Evolutionary conservation across 768 basidiomycete genomes (phyloP).

Genomic region (Serendipita vermifera): DNA sequence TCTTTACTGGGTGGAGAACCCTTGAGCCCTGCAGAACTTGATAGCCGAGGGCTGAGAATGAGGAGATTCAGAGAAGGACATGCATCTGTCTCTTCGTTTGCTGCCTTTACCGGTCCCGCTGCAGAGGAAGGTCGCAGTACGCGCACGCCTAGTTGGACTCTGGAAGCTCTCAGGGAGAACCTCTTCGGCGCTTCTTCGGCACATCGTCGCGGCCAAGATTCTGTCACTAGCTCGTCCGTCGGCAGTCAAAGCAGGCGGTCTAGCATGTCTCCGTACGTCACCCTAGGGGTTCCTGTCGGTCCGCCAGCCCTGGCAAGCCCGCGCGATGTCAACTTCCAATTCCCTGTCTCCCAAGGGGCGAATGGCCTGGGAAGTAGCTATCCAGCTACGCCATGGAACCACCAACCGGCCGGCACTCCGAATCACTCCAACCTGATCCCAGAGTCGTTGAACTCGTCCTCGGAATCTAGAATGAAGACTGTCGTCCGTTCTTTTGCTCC

Average conservation of each 20-base stretch:
- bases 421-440: too few species aligned
- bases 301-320: conserved; percentile 6
- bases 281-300: neutral
- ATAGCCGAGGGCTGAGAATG: neutral
- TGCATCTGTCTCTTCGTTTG: conserved; percentile 1
- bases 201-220: conserved; percentile 7
- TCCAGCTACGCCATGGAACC: neutral
- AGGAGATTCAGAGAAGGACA: conserved; percentile 3
- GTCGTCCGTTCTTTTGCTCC: conserved; percentile 37
- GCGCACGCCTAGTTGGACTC: conserved; percentile 2
- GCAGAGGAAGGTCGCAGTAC: neutral
- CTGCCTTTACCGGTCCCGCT: neutral
- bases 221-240: neutral
- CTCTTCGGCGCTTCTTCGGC: neutral
- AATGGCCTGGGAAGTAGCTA: too few species aligned
- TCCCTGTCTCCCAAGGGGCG: too few species aligned
- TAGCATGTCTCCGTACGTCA: neutral
- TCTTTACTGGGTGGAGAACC: conserved; percentile 6
- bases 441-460: too few species aligned
- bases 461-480: neutral
- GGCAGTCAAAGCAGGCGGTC: conserved; percentile 1
- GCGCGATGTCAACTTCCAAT: conserved; percentile 9
- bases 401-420: neutral
- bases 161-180: conserved; percentile 9
- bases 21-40: neutral